phyloP scores from a whole-genome alignment of 2,329 filamentous ascomycete genomes.

The Fusarium sulawesiense region DNA sequence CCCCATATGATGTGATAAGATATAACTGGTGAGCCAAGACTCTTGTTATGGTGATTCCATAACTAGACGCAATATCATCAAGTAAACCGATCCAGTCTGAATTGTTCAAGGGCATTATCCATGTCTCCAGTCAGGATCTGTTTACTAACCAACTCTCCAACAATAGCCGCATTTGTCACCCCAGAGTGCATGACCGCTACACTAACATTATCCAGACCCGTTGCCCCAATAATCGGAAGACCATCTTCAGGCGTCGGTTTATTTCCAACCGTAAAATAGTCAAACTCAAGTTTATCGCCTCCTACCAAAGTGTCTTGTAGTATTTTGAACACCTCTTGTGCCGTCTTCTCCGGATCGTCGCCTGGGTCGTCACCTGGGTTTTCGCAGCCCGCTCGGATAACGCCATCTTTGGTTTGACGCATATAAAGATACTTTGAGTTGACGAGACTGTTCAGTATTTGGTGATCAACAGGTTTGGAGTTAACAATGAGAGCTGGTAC shows the following conservation, averaged over 20 bases:
- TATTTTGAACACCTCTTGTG: conserved; percentile 5
- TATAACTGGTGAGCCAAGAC: not conserved
- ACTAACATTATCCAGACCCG: conserved; percentile 17
- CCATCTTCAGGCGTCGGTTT: conserved; percentile 24
- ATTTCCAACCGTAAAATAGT: conserved; percentile 17
- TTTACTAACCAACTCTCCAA: conserved; percentile 27
- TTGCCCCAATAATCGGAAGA: conserved; percentile 28
- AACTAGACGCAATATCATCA: not conserved
- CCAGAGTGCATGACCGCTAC: conserved; percentile 37
- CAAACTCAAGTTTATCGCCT: conserved; percentile 5
- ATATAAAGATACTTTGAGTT: conserved; percentile 28
- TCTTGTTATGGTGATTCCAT: not conserved
- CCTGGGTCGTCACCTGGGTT: conserved; percentile 30
- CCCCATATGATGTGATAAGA: fast-evolving
- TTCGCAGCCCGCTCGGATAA: conserved; percentile 23
- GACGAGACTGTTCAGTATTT: not conserved
- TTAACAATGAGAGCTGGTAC: conserved; percentile 28
- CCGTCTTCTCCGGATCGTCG: conserved; percentile 16
- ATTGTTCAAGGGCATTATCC: not conserved
- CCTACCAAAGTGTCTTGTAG: conserved; percentile 6
- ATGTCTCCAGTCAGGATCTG: not conserved
- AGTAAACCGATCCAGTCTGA: not conserved
- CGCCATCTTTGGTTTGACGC: conserved; percentile 23
- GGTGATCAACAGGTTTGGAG: conserved; percentile 3
- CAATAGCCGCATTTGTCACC: conserved; percentile 31